Conservation (phyloP, 768 basidiomycete genomes). For the Pleurotus citrinopileatus region DNA sequence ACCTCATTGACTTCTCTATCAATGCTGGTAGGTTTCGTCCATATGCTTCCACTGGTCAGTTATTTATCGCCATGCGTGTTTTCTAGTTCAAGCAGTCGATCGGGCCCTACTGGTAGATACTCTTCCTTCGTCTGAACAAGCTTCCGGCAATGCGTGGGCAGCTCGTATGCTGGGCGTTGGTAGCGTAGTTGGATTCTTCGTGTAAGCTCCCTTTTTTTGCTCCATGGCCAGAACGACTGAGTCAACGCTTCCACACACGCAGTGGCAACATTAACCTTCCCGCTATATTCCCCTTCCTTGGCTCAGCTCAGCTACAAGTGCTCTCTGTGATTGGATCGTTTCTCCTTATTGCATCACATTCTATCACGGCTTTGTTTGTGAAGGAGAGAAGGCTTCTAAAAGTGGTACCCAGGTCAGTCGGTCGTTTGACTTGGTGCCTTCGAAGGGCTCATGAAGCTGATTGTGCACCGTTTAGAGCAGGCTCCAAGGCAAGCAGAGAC, state of each 20-base stretch:
- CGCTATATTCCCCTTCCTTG: slow-evolving; percentile 66
- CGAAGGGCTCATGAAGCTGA: too few relatives aligned
- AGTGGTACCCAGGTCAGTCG: too few relatives aligned
- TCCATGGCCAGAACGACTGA: too few relatives aligned
- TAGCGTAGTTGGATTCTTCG: slow-evolving; percentile 82
- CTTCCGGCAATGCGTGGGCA: slow-evolving; percentile 92
- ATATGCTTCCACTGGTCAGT: not conserved
- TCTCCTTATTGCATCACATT: slow-evolving; percentile 65
- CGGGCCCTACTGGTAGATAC: slow-evolving; percentile 89
- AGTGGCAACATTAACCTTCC: slow-evolving; percentile 85
- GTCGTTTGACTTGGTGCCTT: too few relatives aligned
- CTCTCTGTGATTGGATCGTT: slow-evolving; percentile 72
- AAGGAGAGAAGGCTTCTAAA: slow-evolving; percentile 72
- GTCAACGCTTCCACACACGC: not conserved
- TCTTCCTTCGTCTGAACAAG: slow-evolving; percentile 69
- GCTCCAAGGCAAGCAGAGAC: slow-evolving; percentile 2
- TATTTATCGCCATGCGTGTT: not conserved
- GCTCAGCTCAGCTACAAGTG: slow-evolving; percentile 77
- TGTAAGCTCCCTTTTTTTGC: too few relatives aligned
- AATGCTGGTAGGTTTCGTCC: slow-evolving; percentile 36
- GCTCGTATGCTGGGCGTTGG: slow-evolving; percentile 90
- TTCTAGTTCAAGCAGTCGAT: slow-evolving; percentile 80
- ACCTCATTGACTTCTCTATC: slow-evolving; percentile 57
- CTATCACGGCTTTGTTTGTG: slow-evolving; percentile 54
- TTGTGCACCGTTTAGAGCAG: too few relatives aligned